A percentile compares a stretch with the other conserved stretches of the same genome.
These are phyloP conservation scores for Tubosaeta sp. DNA, from an alignment of 768 basidiomycete species.

Conservation along the genomic window DNA sequence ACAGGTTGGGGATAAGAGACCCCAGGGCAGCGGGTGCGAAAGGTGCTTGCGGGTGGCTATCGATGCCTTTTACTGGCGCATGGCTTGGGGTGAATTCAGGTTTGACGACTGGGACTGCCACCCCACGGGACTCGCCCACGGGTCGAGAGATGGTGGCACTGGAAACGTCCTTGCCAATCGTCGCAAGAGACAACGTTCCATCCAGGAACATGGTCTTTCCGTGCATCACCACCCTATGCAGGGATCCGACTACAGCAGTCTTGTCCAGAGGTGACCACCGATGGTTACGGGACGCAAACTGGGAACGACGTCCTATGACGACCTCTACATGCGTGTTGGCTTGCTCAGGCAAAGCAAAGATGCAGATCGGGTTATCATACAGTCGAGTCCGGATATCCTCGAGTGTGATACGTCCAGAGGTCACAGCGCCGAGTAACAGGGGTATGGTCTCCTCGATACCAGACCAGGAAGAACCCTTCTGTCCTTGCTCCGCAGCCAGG, in stretches of 20 bases:
- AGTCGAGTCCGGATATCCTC: slow-evolving; percentile 79
- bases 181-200: slow-evolving; percentile 58
- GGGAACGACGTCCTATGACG: slow-evolving; percentile 70
- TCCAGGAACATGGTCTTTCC: slow-evolving; percentile 89
- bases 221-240: slow-evolving; percentile 90
- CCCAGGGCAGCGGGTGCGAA: slow-evolving; percentile 7
- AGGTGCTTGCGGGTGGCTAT: slow-evolving; percentile 17
- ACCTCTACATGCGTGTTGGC: slow-evolving; percentile 87
- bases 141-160: slow-evolving; percentile 48
- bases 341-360: slow-evolving; percentile 89
- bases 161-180: slow-evolving; percentile 72
- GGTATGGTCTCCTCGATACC: slow-evolving; percentile 88
- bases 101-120: slow-evolving; percentile 16
- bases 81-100: slow-evolving; percentile 29
- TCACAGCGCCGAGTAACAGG: slow-evolving; percentile 81
- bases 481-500: slow-evolving; percentile 58
- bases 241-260: slow-evolving; percentile 57
- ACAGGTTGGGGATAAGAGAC: slow-evolving; percentile 13
- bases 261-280: slow-evolving; percentile 85
- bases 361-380: slow-evolving; percentile 87
- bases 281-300: slow-evolving; percentile 45
- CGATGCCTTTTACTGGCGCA: slow-evolving; percentile 30
- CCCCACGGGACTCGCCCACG: slow-evolving; percentile 26
- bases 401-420: slow-evolving; percentile 72
- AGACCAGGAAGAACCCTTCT: slow-evolving; percentile 61